Percentiles rank a stretch among this genome's conserved stretches.
phyloP scores from a whole-genome alignment of 1,284 basidiomycete species.

The Athelia psychrophila region DNA sequence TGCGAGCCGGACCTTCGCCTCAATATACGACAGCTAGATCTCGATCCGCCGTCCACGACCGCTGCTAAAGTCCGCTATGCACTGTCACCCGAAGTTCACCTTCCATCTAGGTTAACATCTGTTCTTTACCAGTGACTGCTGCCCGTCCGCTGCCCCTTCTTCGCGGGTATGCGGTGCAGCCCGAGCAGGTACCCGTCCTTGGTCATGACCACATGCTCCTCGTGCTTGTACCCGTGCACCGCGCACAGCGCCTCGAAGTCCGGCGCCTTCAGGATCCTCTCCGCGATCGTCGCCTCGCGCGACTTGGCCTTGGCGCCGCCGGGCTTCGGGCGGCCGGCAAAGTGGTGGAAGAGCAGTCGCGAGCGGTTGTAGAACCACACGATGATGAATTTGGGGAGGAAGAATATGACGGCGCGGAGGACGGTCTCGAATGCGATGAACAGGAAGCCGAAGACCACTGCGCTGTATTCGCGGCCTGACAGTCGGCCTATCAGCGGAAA shows the following conservation, averaged over 20 bases:
- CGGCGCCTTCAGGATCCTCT: slow-evolving; percentile 59
- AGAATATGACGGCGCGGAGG: slow-evolving; percentile 60
- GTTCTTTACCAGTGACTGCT: no score
- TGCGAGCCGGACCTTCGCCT: no score
- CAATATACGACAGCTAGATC: no score
- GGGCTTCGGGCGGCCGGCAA: no score
- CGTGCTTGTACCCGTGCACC: slow-evolving; percentile 66
- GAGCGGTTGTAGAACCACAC: slow-evolving; percentile 73
- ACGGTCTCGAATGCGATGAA: slow-evolving; percentile 62
- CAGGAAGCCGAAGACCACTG: slow-evolving; percentile 61
- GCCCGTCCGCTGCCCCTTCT: slow-evolving; percentile 52
- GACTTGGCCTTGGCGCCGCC: slow-evolving; percentile 28
- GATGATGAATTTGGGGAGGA: slow-evolving; percentile 67
- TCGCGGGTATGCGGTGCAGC: slow-evolving; percentile 66
- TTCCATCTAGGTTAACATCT: no score
- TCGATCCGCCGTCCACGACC: no score
- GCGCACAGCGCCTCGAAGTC: slow-evolving; percentile 72
- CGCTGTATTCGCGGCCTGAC: slow-evolving; percentile 61
- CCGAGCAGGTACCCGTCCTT: slow-evolving; percentile 80
- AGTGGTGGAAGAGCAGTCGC: slow-evolving; percentile 55
- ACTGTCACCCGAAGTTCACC: no score
- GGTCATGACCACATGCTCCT: slow-evolving; percentile 79
- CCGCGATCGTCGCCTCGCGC: slow-evolving; percentile 38
- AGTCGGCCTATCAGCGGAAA: slow-evolving; percentile 70
- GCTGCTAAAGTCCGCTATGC: no score